These are phyloP conservation scores for Pleurotus sapidus DNA, from an alignment of 768 basidiomycete species.

Conservation along the genomic window DNA sequence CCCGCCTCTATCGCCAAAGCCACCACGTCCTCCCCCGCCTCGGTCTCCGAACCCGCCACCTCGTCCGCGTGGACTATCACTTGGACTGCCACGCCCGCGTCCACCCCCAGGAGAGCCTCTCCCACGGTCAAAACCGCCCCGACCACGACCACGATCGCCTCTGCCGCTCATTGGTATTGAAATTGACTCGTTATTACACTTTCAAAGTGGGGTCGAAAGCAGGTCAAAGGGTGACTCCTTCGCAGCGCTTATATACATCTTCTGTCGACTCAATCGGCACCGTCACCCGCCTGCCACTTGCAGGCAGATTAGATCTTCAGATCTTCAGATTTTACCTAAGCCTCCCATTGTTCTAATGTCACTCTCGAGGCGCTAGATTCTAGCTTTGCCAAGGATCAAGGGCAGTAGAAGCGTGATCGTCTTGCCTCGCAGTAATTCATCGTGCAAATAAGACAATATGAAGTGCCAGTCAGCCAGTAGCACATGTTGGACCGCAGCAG, in stretches of 20 bases:
- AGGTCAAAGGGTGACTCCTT: too few species aligned
- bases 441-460: too few species aligned
- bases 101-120: slow-evolving; percentile 9
- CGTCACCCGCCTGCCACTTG: too few species aligned
- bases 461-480: too few species aligned
- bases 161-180: slow-evolving; percentile 28
- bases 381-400: too few species aligned
- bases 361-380: too few species aligned
- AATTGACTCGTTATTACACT: too few species aligned
- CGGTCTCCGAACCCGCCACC: slow-evolving; percentile 15
- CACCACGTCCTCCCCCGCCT: slow-evolving; percentile 15
- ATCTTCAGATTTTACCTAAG: background rate
- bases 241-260: background rate
- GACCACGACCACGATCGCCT: slow-evolving; percentile 37
- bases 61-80: slow-evolving; percentile 18
- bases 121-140: slow-evolving; percentile 15
- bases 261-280: too few species aligned
- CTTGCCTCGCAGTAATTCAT: too few species aligned
- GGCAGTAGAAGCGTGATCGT: too few species aligned
- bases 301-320: background rate
- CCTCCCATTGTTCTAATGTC: background rate
- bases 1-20: slow-evolving; percentile 11
- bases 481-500: too few species aligned
- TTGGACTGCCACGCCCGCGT: slow-evolving; percentile 14
- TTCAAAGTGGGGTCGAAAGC: too few species aligned